Evolutionary conservation across 2,329 filamentous ascomycete genomes (phyloP).

Genomic region (Sclerotinia glacialis): DNA sequence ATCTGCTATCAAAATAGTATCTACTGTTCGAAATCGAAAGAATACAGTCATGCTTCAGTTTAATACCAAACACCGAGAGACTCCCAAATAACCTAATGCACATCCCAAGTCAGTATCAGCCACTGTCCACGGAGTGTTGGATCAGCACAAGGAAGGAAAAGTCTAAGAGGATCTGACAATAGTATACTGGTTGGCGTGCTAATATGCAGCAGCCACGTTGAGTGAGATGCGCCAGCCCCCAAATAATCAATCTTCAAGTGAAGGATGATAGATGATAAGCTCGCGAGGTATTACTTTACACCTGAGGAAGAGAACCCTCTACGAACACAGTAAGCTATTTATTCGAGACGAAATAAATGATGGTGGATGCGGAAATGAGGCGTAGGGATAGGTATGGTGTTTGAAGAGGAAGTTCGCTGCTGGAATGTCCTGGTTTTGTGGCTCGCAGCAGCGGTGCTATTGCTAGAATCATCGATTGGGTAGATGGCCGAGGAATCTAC

Average conservation of each 20-base stretch:
- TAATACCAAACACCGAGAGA: slow-evolving; percentile 1
- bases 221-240: slow-evolving; percentile 1
- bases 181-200: not conserved
- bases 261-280: not conserved
- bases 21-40: not conserved
- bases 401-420: not conserved
- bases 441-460: slow-evolving; percentile 12
- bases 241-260: not conserved
- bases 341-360: not conserved
- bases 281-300: not conserved
- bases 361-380: not conserved
- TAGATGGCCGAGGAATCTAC: not conserved
- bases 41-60: not conserved
- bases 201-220: slow-evolving; percentile 2
- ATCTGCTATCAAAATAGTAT: not conserved
- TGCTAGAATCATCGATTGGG: not conserved
- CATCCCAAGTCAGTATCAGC: not conserved
- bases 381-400: not conserved
- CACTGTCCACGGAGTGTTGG: not conserved
- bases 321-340: not conserved
- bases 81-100: not conserved
- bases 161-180: slow-evolving; percentile 3
- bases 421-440: not conserved
- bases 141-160: slow-evolving; percentile 1
- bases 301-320: not conserved